These are phyloP conservation scores for Barnettozyma botsteinii DNA, from an alignment of 805 yeast species.

Conservation along the genomic window DNA sequence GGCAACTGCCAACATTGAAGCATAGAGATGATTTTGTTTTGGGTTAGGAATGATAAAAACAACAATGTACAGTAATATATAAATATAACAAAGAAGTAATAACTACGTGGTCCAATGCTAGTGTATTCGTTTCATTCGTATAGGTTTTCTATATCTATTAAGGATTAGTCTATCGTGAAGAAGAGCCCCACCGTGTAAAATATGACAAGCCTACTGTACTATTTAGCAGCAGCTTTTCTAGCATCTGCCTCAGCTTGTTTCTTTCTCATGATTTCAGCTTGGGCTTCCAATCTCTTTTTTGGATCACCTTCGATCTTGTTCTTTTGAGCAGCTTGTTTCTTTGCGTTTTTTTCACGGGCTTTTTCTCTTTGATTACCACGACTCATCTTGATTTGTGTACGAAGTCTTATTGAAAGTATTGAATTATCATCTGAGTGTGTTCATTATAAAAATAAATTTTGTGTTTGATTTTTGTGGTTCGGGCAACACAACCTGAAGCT, in stretches of 20 bases:
- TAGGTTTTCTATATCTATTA: too few species aligned
- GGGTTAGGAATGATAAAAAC: not conserved
- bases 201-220: too few species aligned
- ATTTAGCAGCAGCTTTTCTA: slow-evolving; percentile 34
- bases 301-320: slow-evolving; percentile 79
- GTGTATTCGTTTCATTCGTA: not conserved
- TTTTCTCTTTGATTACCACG: slow-evolving; percentile 96
- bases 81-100: not conserved
- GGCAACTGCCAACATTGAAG: slow-evolving; percentile 26
- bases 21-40: slow-evolving; percentile 3
- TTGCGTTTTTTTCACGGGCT: slow-evolving; percentile 82
- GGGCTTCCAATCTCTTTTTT: slow-evolving; percentile 74
- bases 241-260: slow-evolving; percentile 75
- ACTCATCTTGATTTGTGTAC: too few species aligned
- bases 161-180: too few species aligned
- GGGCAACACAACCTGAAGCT: too few species aligned
- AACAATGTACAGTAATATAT: slow-evolving; percentile 3
- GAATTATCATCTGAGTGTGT: too few species aligned
- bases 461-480: too few species aligned
- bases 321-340: slow-evolving; percentile 67
- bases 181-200: too few species aligned
- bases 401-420: not conserved
- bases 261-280: slow-evolving; percentile 84
- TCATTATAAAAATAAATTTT: too few species aligned
- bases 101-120: not conserved